Base-by-base conservation (phyloP, 1,284 basidiomycete genomes). In the Cutaneotrichosporon dermatis region DNA sequence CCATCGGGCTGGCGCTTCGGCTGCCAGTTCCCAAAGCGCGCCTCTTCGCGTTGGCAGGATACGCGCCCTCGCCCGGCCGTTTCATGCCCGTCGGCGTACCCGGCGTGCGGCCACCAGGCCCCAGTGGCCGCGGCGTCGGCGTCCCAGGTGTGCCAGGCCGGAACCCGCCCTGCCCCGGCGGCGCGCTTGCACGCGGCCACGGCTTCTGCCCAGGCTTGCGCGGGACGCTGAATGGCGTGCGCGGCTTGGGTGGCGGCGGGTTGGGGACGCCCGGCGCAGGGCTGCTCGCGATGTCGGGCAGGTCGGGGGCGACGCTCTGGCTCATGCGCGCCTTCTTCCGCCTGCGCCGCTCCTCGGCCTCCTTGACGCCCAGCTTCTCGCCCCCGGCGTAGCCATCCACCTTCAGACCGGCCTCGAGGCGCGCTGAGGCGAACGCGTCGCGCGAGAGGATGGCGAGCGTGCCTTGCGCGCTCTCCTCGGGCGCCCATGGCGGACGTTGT, bases 311-410 rank as follows among this genome's bases (percentile, higher is more conserved):
- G 16, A 65, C 57, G n/a, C 48, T 53, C 42, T 62, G 60, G 41
- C 51, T 55, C 40, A 62, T 51, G 4, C 64, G 58, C 8, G 53
- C 54, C 57, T 60, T 62, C 36, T 62, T 62, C 33, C 61, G 58
- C 42, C 44, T 50, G 1, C 64, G 61, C 35, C 37, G 37, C 49
- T 58, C 64, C 51, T 65, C 60, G 42, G 64, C 64, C 44, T 60
- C 64, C 36, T 55, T 54, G 15, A 65, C 64, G 41, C 74, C 74
- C 4, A 63, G 41, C 59, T 76, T 74, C 46, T 63, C 62, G 9
- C 72, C 73, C 6, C 56, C 55, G 4, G 58, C 60, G 54, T 76
- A 76, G 10, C 73, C 74, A 13, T 71, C 68, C 25, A 67, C 63
- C 51, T 67, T 71, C 12, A 54, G 48, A 4, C 74, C 73, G 0